Percentiles rank a stretch among this genome's conserved stretches.
These are phyloP conservation scores for Fusarium piperis DNA, from an alignment of 2,329 filamentous ascomycete genomes.

Conservation along the genomic window DNA sequence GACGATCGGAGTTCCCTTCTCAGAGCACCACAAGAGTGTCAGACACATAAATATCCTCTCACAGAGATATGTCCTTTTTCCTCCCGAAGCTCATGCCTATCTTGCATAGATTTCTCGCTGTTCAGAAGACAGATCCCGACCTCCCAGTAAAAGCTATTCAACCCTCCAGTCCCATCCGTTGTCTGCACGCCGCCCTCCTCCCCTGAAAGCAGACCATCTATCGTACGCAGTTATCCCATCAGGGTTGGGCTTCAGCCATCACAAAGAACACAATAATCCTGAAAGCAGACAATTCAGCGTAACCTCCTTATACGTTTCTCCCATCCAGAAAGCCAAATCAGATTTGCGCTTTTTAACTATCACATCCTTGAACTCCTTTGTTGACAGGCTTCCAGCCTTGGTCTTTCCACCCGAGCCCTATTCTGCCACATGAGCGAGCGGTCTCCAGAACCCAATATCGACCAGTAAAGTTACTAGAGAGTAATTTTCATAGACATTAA, in stretches of 20 bases:
- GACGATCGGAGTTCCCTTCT: neutral
- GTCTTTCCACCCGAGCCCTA: neutral
- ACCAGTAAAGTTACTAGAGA: neutral
- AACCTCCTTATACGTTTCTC: slow-evolving; percentile 3
- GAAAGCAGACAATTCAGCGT: neutral
- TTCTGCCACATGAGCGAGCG: neutral
- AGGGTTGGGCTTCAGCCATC: too few relatives aligned
- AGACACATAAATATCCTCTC: neutral
- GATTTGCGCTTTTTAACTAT: neutral
- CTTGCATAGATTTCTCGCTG: neutral
- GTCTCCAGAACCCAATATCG: slow-evolving; percentile 2
- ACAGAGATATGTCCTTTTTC: neutral
- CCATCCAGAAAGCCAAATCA: neutral
- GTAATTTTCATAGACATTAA: slow-evolving; percentile 2
- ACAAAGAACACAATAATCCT: too few relatives aligned
- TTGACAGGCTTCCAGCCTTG: neutral
- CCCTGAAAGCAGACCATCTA: neutral
- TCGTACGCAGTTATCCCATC: too few relatives aligned
- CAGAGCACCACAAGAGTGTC: neutral
- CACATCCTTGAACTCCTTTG: neutral
- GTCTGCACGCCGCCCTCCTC: neutral
- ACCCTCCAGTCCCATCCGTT: neutral
- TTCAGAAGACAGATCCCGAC: slow-evolving; percentile 4
- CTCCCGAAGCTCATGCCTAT: neutral
- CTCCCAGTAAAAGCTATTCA: slow-evolving; percentile 11